Conservation (phyloP, 768 basidiomycete genomes). For the Lentinula raphanica region DNA sequence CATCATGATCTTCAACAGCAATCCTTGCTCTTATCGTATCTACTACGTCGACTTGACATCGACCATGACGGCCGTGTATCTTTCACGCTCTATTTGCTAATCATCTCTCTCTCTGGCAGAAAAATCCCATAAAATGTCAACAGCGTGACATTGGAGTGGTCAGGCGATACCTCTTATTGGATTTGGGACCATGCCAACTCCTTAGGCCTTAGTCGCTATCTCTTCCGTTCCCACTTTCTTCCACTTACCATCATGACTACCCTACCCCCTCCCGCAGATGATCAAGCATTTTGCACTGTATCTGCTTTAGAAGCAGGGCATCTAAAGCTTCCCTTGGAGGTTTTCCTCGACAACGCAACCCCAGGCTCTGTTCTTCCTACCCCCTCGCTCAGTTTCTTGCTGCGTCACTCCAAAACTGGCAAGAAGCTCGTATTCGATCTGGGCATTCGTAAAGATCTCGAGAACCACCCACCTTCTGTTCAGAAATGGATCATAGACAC, state of each 20-base stretch:
- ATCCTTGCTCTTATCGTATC: too few relatives aligned
- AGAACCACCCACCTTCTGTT: conserved; percentile 32
- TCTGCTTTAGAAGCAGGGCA: conserved; percentile 53
- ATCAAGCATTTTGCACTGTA: conserved; percentile 48
- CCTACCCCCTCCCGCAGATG: conserved; percentile 33
- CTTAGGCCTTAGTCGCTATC: too few relatives aligned
- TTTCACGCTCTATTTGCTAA: too few relatives aligned
- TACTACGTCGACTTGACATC: too few relatives aligned
- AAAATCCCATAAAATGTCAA: too few relatives aligned
- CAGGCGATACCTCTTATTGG: too few relatives aligned
- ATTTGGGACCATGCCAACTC: too few relatives aligned
- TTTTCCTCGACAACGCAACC: conserved; percentile 30
- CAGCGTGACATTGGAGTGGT: too few relatives aligned
- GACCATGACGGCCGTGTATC: too few relatives aligned
- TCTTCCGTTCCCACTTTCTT: background rate
- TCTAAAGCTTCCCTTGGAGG: conserved; percentile 32
- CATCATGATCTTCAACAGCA: too few relatives aligned
- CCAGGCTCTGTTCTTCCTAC: conserved; percentile 20
- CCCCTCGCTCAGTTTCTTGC: conserved; percentile 49
- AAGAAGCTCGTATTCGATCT: conserved; percentile 49
- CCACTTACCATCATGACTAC: conserved; percentile 1
- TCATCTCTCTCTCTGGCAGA: too few relatives aligned
- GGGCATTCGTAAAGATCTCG: conserved; percentile 44
- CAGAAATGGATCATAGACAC: conserved; percentile 22
- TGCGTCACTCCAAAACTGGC: conserved; percentile 39